Conservation (phyloP, 2,329 filamentous ascomycete species). For the Clonostachys sp. region DNA sequence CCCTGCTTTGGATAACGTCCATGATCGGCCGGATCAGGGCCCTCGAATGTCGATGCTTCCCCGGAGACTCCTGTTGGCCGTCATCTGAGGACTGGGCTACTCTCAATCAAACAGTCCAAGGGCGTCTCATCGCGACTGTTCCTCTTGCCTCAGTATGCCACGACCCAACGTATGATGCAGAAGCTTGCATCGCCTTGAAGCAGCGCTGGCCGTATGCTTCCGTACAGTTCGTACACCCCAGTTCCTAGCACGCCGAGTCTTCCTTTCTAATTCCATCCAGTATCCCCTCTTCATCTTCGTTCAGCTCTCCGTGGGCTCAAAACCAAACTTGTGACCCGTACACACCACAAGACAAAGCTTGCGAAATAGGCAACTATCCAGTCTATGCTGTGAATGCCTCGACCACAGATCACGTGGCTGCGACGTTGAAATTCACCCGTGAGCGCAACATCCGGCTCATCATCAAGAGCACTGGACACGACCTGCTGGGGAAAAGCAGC, state of each 20-base stretch:
- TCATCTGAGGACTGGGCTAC: constrained; percentile 31
- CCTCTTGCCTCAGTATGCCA: constrained; percentile 48
- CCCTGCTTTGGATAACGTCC: no score
- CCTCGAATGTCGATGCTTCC: constrained; percentile 37
- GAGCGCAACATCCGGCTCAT: constrained; percentile 28
- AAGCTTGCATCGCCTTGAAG: constrained; percentile 33
- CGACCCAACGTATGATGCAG: constrained; percentile 37
- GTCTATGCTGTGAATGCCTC: constrained; percentile 29
- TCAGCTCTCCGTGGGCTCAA: constrained; percentile 31
- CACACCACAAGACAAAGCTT: constrained; percentile 26
- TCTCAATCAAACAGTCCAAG: constrained; percentile 46
- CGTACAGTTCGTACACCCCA: no score
- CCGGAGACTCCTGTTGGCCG: constrained; percentile 50
- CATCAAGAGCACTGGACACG: constrained; percentile 43
- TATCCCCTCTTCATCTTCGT: constrained; percentile 25
- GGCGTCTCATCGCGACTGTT: constrained; percentile 42
- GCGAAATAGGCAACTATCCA: constrained; percentile 36
- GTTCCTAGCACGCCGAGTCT: no score
- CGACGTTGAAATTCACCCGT: constrained; percentile 27
- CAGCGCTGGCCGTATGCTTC: constrained; percentile 27
- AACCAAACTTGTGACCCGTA: constrained; percentile 32
- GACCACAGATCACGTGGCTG: constrained; percentile 18
- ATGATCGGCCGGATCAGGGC: no score
- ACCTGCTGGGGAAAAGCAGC: constrained; percentile 53
- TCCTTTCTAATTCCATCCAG: no score